Base-by-base conservation (phyloP, 2,329 filamentous ascomycete genomes). In the Cladosporium austrohemisphaericum region DNA sequence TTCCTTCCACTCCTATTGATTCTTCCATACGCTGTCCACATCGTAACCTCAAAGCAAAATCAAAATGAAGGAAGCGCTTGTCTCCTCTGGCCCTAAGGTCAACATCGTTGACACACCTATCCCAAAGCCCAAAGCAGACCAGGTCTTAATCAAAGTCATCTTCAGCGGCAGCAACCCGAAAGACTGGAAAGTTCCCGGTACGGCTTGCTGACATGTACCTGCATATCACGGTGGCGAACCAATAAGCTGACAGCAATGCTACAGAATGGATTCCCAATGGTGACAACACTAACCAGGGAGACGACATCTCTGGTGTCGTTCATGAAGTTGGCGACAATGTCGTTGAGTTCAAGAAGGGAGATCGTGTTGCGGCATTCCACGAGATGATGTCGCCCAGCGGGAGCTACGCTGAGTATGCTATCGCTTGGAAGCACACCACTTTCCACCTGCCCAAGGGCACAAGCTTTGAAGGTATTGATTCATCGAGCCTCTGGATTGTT, bases 351-450 rank as follows among this genome's bases (percentile, higher is more conserved):
- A 75, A 74, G 52, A 66, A 68, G 0, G 79, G 79, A 25, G 78
- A 82, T 62, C 73, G 77, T 13, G 78, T 82, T 1, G 74, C 76
- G 7, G 76, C 75, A 3, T 79, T 80, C 66, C 73, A 76, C 54
- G 63, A 67, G 53, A 81, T 84, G 72, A 56, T 65, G 35, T 65
- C 67, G 0, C 68, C 73, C 0, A 60, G 71, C 28, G 82, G 82
- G 2, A 74, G 70, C 6, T 85, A 76, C 52, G 82, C 81, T 3
- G 80, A 84, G 58, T 85, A 84, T 55, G 77, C 79, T 2, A 65
- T 84, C 9, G 74, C 76, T 0, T 76, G 71, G 65, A 71, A 73
- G 26, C 70, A 77, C 56, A 79, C 79, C 0, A 81, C 79, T 0
- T 81, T 83, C 58, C 76, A 75, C 55, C 66, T 81, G 14, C 76